A percentile compares a stretch with the other conserved stretches of the same genome.
phyloP scores from a whole-genome alignment of 2,329 filamentous ascomycete species.

The Sphaceloma murrayae region DNA sequence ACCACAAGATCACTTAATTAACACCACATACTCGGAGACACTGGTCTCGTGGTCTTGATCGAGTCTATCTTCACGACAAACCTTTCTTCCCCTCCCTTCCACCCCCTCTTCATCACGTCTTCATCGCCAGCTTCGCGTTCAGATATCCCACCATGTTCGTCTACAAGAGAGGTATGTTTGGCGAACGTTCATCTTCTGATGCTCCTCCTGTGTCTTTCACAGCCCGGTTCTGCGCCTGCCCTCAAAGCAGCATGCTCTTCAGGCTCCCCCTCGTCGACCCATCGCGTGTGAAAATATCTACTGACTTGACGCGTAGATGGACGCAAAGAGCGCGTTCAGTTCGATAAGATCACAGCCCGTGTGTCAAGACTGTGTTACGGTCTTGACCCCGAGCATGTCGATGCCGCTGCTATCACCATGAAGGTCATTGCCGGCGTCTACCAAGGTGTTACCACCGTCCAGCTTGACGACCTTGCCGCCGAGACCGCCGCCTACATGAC shows the following conservation, averaged over 20 bases:
- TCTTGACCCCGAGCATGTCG: constrained; percentile 88
- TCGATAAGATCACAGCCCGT: constrained; percentile 99
- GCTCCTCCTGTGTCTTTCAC: no score
- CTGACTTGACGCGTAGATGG: constrained; percentile 55
- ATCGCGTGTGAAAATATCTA: neutral
- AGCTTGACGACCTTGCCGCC: constrained; percentile 93
- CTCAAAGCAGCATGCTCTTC: no score
- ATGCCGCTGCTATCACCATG: constrained; percentile 95
- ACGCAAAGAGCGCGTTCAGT: constrained; percentile 98
- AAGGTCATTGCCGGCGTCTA: constrained; percentile 99
- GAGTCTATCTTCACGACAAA: constrained; percentile 4
- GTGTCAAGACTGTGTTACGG: constrained; percentile 97
- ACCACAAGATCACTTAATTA: constrained; percentile 14
- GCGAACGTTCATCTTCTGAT: constrained; percentile 2
- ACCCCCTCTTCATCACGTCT: constrained; percentile 17
- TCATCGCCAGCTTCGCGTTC: constrained; percentile 19
- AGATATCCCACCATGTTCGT: constrained; percentile 47
- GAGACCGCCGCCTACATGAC: constrained; percentile 99
- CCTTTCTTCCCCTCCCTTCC: constrained; percentile 15
- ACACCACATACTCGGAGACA: constrained; percentile 8
- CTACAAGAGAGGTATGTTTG: constrained; percentile 50
- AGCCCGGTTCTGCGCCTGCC: no score
- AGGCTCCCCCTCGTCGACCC: constrained; percentile 20
- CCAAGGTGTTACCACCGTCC: constrained; percentile 90
- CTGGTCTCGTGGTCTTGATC: constrained; percentile 16